phyloP scores from a whole-genome alignment of 805 yeast species.

The Wickerhamiella parazyma region DNA sequence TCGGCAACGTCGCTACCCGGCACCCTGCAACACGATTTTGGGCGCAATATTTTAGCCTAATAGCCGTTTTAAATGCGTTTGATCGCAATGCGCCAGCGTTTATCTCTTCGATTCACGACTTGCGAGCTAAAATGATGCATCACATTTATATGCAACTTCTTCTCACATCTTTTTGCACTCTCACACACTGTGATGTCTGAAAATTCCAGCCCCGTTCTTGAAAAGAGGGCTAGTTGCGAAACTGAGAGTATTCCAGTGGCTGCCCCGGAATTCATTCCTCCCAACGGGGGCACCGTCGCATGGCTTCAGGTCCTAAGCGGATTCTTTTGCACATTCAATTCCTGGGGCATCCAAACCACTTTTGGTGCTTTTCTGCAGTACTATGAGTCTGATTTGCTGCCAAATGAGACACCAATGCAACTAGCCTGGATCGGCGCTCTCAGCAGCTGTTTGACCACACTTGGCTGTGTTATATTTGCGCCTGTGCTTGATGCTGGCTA shows the following conservation, averaged over 20 bases:
- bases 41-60: too few relatives aligned
- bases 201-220: too few relatives aligned
- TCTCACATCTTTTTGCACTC: too few relatives aligned
- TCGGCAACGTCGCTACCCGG: too few relatives aligned
- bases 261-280: conserved; percentile 13
- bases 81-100: too few relatives aligned
- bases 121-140: too few relatives aligned
- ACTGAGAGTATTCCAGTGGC: too few relatives aligned
- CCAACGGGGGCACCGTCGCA: conserved; percentile 36
- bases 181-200: too few relatives aligned
- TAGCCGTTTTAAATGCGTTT: too few relatives aligned
- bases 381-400: conserved; percentile 24
- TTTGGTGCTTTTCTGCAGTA: conserved; percentile 46
- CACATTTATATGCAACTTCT: too few relatives aligned
- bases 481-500: conserved; percentile 23
- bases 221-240: not conserved
- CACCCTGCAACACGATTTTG: too few relatives aligned
- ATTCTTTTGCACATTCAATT: conserved; percentile 33
- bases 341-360: conserved; percentile 47
- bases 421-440: conserved; percentile 19
- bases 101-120: too few relatives aligned
- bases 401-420: conserved; percentile 10
- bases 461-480: conserved; percentile 21
- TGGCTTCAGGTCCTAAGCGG: conserved; percentile 41
- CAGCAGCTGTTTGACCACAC: conserved; percentile 12